Evolutionary conservation across 495 filamentous ascomycete species (phyloP).

Genomic region (Penicillium cosmopolitanum): DNA sequence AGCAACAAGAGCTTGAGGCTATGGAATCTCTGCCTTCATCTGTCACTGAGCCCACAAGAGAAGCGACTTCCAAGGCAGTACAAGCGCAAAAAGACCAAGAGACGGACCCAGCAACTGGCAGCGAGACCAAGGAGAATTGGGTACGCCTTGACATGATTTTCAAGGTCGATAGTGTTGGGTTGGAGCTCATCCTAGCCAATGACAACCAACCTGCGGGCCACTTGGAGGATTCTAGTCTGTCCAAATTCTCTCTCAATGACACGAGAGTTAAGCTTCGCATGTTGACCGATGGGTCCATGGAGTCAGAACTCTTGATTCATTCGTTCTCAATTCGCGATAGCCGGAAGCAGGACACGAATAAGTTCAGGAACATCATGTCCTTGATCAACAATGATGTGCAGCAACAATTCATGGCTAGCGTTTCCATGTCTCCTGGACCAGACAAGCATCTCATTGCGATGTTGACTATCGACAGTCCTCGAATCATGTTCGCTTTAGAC

Average conservation of each 20-base stretch:
- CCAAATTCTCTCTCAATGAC: conserved; percentile 90
- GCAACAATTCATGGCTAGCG: conserved; percentile 95
- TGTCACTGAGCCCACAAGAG: conserved; percentile 52
- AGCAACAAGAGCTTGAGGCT: conserved; percentile 67
- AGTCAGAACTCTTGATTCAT: conserved; percentile 91
- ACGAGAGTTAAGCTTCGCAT: conserved; percentile 92
- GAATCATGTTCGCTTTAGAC: conserved; percentile 92
- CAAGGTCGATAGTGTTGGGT: conserved; percentile 79
- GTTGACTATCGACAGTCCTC: conserved; percentile 93
- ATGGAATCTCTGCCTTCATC: conserved; percentile 65
- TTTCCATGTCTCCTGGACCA: conserved; percentile 86
- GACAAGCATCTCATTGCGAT: conserved; percentile 86
- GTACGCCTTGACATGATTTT: conserved; percentile 94
- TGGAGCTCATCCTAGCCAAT: conserved; percentile 82
- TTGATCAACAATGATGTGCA: conserved; percentile 90
- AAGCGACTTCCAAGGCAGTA: conserved; percentile 39
- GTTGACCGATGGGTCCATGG: conserved; percentile 87
- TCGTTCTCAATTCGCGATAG: conserved; percentile 95
- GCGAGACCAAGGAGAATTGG: conserved; percentile 70
- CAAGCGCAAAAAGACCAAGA: conserved; percentile 53
- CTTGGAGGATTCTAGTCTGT: conserved; percentile 80
- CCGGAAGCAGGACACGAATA: conserved; percentile 82
- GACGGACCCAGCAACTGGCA: conserved; percentile 60
- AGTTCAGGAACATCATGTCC: conserved; percentile 98
- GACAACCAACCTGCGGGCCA: conserved; percentile 75